phyloP scores from a whole-genome alignment of 257 asterid genomes.

The Capsicum rhomboideum region DNA sequence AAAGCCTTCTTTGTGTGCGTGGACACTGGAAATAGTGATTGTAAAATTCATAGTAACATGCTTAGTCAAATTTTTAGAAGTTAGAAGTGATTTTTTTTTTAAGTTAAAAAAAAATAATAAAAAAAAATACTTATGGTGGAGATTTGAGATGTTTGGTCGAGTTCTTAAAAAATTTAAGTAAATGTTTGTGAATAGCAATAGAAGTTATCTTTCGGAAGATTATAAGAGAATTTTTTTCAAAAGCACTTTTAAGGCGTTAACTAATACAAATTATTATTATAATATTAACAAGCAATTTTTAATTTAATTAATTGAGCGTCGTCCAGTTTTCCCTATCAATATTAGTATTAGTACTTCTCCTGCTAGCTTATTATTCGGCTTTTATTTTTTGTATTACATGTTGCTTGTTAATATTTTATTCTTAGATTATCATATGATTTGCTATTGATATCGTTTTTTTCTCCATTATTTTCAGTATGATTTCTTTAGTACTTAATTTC shows the following conservation, averaged over 20 bases:
- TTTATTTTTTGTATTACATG: too few species aligned
- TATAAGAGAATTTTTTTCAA: background rate
- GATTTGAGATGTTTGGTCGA: background rate
- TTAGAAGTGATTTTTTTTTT: background rate
- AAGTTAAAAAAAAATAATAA: background rate
- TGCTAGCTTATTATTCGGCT: too few species aligned
- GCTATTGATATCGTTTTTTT: too few species aligned
- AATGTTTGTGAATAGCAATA: background rate
- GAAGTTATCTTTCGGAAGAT: background rate
- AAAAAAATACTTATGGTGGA: background rate
- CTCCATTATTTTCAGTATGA: too few species aligned
- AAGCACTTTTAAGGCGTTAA: background rate
- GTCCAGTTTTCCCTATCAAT: too few species aligned
- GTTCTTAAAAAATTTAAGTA: background rate
- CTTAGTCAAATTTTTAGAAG: background rate
- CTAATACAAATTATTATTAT: background rate
- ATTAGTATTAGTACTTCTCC: too few species aligned
- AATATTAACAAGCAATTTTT: background rate
- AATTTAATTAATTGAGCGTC: background rate
- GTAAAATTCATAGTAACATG: background rate
- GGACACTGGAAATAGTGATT: background rate
- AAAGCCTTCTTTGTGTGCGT: background rate
- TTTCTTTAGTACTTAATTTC: too few species aligned
- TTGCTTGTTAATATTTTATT: too few species aligned
- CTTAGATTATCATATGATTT: too few species aligned